Evolutionary conservation across 2,329 filamentous ascomycete species (phyloP).

Genomic region (Apiospora phragmitis): DNA sequence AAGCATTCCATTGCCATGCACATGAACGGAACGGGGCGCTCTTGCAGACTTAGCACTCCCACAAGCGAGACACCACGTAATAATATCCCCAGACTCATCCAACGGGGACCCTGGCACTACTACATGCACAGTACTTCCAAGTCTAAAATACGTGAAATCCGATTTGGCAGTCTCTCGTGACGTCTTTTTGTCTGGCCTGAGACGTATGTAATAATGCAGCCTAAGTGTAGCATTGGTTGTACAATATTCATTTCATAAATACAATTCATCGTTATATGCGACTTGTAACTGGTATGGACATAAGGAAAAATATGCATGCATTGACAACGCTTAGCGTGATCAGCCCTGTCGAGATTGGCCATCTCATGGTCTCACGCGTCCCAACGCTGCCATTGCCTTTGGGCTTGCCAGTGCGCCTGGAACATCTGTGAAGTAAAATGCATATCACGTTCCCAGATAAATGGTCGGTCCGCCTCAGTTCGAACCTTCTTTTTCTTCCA

Average conservation of each 20-base stretch:
- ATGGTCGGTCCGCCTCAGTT: not conserved
- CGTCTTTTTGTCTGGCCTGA: not conserved
- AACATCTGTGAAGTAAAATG: slow-evolving; percentile 50
- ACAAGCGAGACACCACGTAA: not conserved
- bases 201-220: too few relatives aligned
- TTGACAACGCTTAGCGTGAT: too few relatives aligned
- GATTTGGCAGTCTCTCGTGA: not conserved
- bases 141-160: not conserved
- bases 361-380: not conserved
- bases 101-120: not conserved
- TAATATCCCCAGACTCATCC: not conserved
- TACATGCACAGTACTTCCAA: not conserved
- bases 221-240: too few relatives aligned
- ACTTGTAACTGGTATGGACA: not conserved
- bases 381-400: slow-evolving; percentile 17
- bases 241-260: not conserved
- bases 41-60: not conserved
- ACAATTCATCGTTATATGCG: not conserved
- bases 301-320: not conserved
- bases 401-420: slow-evolving; percentile 39
- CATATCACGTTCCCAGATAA: slow-evolving; percentile 41
- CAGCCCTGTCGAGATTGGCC: too few relatives aligned
- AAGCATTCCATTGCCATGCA: not conserved
- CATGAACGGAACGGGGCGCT: not conserved
- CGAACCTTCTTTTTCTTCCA: not conserved